Conservation (phyloP, 176 grass and related monocot genomes). For the Carex kokanica region DNA sequence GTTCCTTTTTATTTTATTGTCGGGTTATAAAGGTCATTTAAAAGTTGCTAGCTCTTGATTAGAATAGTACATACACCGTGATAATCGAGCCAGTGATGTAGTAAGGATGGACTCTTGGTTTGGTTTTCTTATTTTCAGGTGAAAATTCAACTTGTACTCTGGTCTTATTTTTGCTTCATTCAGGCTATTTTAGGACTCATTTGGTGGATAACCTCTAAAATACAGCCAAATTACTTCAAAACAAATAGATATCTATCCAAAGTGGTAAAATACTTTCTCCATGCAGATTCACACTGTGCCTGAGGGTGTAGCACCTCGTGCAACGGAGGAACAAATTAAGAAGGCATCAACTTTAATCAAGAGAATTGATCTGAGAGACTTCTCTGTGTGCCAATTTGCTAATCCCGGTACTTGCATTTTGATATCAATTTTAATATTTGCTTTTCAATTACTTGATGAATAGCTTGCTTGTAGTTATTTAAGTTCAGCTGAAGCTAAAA, state of each 20-base stretch:
- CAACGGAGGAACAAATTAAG: conserved; percentile 78
- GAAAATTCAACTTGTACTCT: neutral
- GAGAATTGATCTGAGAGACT: conserved; percentile 77
- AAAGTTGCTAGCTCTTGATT: neutral
- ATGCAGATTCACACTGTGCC: conserved; percentile 53
- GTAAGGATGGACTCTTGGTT: neutral
- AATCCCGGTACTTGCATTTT: conserved; percentile 57
- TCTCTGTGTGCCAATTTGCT: conserved; percentile 64
- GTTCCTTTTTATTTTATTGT: neutral
- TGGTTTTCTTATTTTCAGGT: neutral
- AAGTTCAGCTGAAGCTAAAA: neutral
- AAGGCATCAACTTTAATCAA: conserved; percentile 65
- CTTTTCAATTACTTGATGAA: neutral
- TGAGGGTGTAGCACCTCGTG: conserved; percentile 53
- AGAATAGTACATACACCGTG: neutral
- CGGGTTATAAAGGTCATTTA: neutral
- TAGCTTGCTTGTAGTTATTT: neutral
- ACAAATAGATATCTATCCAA: neutral
- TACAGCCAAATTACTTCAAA: neutral
- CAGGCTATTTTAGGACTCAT: conserved; percentile 1
- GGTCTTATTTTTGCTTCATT: neutral
- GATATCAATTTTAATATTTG: neutral
- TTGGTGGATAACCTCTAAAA: neutral
- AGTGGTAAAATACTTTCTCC: neutral
- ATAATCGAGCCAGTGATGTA: neutral